Evolutionary conservation across 192 early-diverging fungal species (phyloP), one percentile per base, ranked within the genome.

Genomic region (Mortierella antarctica): DNA sequence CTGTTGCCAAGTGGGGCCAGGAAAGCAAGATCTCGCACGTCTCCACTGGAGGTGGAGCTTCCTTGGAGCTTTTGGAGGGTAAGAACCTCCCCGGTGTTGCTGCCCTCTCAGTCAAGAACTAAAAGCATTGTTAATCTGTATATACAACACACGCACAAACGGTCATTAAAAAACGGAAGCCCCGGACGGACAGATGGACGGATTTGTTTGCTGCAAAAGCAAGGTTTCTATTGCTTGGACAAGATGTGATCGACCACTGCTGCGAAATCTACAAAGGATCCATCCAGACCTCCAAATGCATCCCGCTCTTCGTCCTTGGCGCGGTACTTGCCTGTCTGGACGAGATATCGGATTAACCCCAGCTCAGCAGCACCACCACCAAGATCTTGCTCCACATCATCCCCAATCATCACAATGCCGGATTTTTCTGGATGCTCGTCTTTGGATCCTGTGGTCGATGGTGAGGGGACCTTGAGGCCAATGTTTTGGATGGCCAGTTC

Each of bases 21-120:
- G 95, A 94, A 57, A 90, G 88, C 73, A 94, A 94, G 85, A 93
- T 99, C 84, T 91, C 90, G 44, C 97, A 99, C 83, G 95, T 99
- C 65, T 92, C 90, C 53, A 99, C 97, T 62, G 97, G 97, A 74
- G 97, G 97, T 56, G 97, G 97, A 89, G 97, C 97, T 53, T 92
- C 90, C 65, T 87, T 99, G 57, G 97, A 99, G 88, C 89, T 99
- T 18, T 88, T 99, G 58, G 97, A 99, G 87, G 97, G 96, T 83
- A 97, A 98, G 90, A 91, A 89, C 63, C 85, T 94, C 48, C 93
- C 93, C 20, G 93, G 93, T 65, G 91, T 94, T 65, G 70, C 89
- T 62, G 91, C 91, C 62, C 89, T 94, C 55, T 92, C 91, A 47
- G 65, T 80, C 68, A 80, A 72, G 70, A 51, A 58, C 45, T 80